Evolutionary conservation across 2,329 filamentous ascomycete genomes (phyloP), one percentile per base, ranked within the genome.

Genomic region (Neonectria neomacrospora): DNA sequence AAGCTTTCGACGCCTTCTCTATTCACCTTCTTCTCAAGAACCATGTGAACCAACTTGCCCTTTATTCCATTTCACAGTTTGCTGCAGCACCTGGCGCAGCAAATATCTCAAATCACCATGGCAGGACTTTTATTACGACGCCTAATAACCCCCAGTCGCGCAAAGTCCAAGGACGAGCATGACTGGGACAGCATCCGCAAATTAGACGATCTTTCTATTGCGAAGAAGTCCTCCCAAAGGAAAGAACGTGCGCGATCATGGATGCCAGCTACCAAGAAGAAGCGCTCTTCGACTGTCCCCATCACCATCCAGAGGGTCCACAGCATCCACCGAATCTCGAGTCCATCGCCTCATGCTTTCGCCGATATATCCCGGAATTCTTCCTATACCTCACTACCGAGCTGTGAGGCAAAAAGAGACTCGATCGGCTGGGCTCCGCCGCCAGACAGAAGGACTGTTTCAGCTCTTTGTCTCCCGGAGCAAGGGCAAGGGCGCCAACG

Each of bases 381-480:
- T 23, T 77, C 68, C 1, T 54, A 76, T 48, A 82, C 78, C 66
- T 85, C 83, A 73, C 80, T 84, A 70, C 81, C 79, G 68, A 82
- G 78, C 65, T 80, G 74, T 59, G 79, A 83, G 42, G 76, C 74
- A 66, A 75, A 78, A 68, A 72, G 63, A 54, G 74, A 74, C 56
- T 72, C 72, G 56, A 65, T 75, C 57, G 72, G 70, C 61, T 71
- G 73, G 61, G 73, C 67, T 41, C 41, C 39, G 51, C 50, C 64
- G 55, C 57, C 58, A 56, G 67, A 69, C 67, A 73, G 70, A 67
- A 74, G 73, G 48, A 75, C 68, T 32, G 63, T 64, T 14, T 61
- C 74, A 14, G 71, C 73, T 63, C 77, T 78, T 76, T 79, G 78
- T 78, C 74, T 74, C 28, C 67, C 67, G 45, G 64, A 69, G 55